Base-by-base conservation (phyloP, 441 rosid genomes). In the Euphorbia schlechtendalii region DNA sequence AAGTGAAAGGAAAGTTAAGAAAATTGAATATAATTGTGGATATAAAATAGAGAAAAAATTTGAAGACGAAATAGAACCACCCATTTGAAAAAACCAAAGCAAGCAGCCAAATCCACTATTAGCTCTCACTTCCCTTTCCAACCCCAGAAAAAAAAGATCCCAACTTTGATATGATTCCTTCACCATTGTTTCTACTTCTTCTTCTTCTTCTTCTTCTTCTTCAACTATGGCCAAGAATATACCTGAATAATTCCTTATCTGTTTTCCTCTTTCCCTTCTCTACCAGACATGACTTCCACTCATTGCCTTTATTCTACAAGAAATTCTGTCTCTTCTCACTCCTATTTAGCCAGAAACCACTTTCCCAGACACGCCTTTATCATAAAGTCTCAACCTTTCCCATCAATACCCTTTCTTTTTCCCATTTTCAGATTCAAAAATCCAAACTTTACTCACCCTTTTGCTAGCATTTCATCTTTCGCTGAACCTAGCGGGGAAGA, bases 381-480 rank as follows among this genome's bases (percentile, higher is more conserved):
- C 59, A 64, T 70, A 25, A 81, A 72, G 67, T 71, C 80, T 48
- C 66, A 60, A 46, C 72, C 65, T 34, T 67, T 68, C 0, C 71
- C 71, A 14, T 61, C 72, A 53, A 79, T 71, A 58, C 74, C 73
- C 72, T 75, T 69, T 65, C 75, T 72, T 63, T 78, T 71, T 59
- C 79, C 82, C 6, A 49, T 74, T 54, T 59, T 73, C 53, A 73
- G 73, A 65, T 65, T 72, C 24, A 74, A 55, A 21, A 74, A 18
- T 59, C 68, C 76, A 0, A 78, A 80, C 77, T 76, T 74, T 54
- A 30, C 59, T 0, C 63, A 71, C 71, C 83, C 87, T 77, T 86
- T 81, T 71, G 96, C 94, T 21, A 82, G 80, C 70, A 62, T 88
- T 62, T 82, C 97, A 0, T 88, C 98, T 63, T 88, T 82, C 61